Conservation (phyloP, 2,329 filamentous ascomycete species). For the Diaporthe amygdali region DNA sequence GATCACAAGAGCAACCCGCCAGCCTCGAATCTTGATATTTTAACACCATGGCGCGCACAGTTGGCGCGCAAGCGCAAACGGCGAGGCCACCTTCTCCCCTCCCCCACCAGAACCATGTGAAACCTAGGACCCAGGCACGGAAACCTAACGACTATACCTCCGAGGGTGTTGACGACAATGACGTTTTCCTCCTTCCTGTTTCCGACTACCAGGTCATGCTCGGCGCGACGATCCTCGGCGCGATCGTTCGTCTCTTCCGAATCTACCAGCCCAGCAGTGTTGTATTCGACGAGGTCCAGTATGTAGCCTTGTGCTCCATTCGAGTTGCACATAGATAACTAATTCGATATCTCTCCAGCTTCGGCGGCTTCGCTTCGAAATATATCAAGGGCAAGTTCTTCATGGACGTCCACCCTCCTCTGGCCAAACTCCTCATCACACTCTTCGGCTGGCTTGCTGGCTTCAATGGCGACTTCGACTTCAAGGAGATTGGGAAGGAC, state of each 20-base stretch:
- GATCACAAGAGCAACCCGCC: neutral
- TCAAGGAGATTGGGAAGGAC: constrained; percentile 99
- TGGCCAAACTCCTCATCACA: constrained; percentile 96
- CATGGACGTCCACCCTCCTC: constrained; percentile 99
- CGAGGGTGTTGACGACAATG: constrained; percentile 84
- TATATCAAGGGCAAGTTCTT: constrained; percentile 99
- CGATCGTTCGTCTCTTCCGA: constrained; percentile 85
- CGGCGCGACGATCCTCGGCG: constrained; percentile 75
- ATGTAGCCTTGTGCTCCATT: constrained; percentile 48
- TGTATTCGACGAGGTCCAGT: constrained; percentile 99
- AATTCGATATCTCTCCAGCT: constrained; percentile 58
- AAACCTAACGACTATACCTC: constrained; percentile 68
- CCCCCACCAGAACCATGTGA: constrained; percentile 8
- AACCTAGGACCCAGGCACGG: constrained; percentile 36
- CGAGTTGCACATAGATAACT: neutral
- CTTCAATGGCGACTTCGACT: constrained; percentile 95
- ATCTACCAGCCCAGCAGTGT: constrained; percentile 97
- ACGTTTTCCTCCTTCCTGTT: constrained; percentile 84
- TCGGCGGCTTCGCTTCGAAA: constrained; percentile 96
- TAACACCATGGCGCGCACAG: constrained; percentile 44
- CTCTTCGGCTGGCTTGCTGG: constrained; percentile 93
- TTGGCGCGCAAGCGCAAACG: constrained; percentile 42
- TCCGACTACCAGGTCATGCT: constrained; percentile 83
- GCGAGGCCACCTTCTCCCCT: constrained; percentile 30
- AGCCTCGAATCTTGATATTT: neutral